Base-by-base conservation (phyloP, 495 filamentous ascomycete genomes). In the Evansstolkia leycettana region DNA sequence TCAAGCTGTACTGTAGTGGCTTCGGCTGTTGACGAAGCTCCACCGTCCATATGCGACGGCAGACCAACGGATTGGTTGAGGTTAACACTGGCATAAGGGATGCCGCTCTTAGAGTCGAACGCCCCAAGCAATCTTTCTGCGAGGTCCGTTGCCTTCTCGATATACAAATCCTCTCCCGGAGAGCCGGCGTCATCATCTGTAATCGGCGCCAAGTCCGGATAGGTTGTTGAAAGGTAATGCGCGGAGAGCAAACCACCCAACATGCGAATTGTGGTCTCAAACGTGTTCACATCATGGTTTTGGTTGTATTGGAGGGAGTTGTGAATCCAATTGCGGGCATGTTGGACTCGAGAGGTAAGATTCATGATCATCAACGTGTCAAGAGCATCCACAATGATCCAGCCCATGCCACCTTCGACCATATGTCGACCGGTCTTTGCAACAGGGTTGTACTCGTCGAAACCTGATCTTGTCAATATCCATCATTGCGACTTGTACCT, bases 291-390 rank as follows among this genome's bases (percentile, higher is more conserved):
- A 46, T 96, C 85, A 42, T 92, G 85, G 43, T 94, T 70, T 49
- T 94, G 84, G 37, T 94, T 76, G 54, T 92, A 96, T 11, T 73
- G 75, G 36, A 96, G 62, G 1, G 73, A 74, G 8, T 73, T 78
- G n/a, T 83, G 67, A 31, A 99, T 78, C 90, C 90, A 99, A 45
- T 93, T 72, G 20, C 87, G 73, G 27, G 90, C 88, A 50, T 90
- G 80, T 17, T 75, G 69, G 17, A 99, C 73, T 38, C 86, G 74
- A 14, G 74, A 84, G 8, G 90, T 95, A 30, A 94, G 65, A 49
- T 99, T 99, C 90, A 99, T 99, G 36, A 99, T 61, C 65, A 99
- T 96, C 69, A 96, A 63, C 11, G 90, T 96, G 54, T 99, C 90
- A 30, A 99, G 63, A 30, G 87, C 76, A 60, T 99, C 92, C 19